Base-by-base conservation (phyloP, 164 flowering plant species). In the Vitis rotundifolia region DNA sequence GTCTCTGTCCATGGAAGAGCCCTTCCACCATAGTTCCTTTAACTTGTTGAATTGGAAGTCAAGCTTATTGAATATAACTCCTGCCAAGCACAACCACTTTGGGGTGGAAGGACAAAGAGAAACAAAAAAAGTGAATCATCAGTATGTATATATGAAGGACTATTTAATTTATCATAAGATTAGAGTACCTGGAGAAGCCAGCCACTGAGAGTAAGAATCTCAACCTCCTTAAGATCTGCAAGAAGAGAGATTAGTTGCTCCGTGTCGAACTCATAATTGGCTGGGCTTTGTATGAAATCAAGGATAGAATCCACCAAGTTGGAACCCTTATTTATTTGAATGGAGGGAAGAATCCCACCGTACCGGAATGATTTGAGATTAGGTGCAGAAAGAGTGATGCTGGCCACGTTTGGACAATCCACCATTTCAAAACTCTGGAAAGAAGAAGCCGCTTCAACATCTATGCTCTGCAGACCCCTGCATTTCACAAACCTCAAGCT, bases 1-100 rank as follows among this genome's bases (percentile, higher is more conserved):
- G 0, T 26, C 10, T n/a, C 13, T 31, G 37, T 16, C 55, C 49
- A 68, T 44, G 28, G 62, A 49, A 56, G 58, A 44, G 16, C 15
- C 44, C 28, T 52, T 28, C 76, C 76, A 68, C 67, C 54, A 67
- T n/a, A 73, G 44, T 26, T 68, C 71, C 67, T 73, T 68, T 19
- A 68, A 55, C 18, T 58, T 71, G 44, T 48, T 8, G 61, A 73
- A 67, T 44, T 31, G 44, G 11, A 53, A 60, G 14, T 50, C 56
- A 3, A 61, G 58, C 15, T 13, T 59, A 6, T 47, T 22, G 11
- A 60, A 70, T 52, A 70, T 61, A 31, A 63, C 72, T 16, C 67
- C 61, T 4, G 50, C 66, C 29, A 22, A n/a, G 51, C 64, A 51
- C 7, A 64, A 29, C 66, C 63, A 73, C 61, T 69, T 49, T 47